Conservation (phyloP, 1,284 basidiomycete genomes). For the Ganoderma lingzhi region DNA sequence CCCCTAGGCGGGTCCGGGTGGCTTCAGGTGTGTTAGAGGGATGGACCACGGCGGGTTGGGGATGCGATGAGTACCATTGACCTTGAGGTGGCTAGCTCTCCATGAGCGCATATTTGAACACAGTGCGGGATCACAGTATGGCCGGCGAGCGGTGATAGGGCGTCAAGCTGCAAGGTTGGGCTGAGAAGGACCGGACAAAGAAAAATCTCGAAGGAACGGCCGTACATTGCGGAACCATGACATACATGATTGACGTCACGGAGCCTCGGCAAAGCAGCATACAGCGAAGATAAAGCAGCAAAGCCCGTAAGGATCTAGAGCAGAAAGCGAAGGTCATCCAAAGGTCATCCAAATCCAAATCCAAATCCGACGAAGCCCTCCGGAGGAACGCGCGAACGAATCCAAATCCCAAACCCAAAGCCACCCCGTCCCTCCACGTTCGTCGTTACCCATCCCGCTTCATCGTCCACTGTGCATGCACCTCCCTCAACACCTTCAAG, state of each 20-base stretch:
- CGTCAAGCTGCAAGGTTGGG: too few relatives aligned
- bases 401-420: background rate
- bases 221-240: background rate
- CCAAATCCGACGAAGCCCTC: background rate
- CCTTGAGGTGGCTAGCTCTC: too few relatives aligned
- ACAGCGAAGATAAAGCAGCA: background rate
- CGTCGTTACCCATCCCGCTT: slow-evolving; percentile 15
- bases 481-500: slow-evolving; percentile 53
- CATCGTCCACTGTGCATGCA: slow-evolving; percentile 47
- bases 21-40: too few relatives aligned
- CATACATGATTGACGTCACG: background rate
- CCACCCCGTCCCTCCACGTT: background rate
- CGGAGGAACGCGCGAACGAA: background rate
- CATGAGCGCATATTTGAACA: too few relatives aligned
- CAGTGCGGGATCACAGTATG: too few relatives aligned
- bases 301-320: background rate
- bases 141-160: too few relatives aligned
- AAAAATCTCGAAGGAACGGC: background rate
- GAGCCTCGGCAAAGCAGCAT: background rate
- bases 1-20: too few relatives aligned
- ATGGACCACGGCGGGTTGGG: too few relatives aligned
- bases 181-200: too few relatives aligned
- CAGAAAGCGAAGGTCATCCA: background rate
- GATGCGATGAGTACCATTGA: too few relatives aligned
- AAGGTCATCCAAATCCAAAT: background rate